A percentile compares a stretch with the other conserved stretches of the same genome.
phyloP scores from a whole-genome alignment of 176 grass and related monocot genomes.

The Hordeum vulgare region DNA sequence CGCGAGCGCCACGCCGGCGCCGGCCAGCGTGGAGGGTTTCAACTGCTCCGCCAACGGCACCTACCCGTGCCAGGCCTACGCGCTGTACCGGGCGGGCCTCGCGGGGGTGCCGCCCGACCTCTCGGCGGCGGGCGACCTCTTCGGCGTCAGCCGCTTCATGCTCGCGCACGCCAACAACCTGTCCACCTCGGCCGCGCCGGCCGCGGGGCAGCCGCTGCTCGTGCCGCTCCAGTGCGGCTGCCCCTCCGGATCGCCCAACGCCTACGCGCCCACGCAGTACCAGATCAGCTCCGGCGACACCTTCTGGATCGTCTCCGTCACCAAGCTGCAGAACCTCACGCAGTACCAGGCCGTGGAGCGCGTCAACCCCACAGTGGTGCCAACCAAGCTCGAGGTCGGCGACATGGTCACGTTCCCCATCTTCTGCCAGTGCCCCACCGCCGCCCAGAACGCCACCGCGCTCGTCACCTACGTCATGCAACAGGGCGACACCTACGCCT shows the following conservation, averaged over 20 bases:
- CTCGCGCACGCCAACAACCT: slow-evolving; percentile 81
- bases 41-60: slow-evolving; percentile 47
- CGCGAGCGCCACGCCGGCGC: neutral
- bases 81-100: slow-evolving; percentile 59
- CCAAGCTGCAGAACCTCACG: slow-evolving; percentile 78
- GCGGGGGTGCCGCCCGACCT: slow-evolving; percentile 24
- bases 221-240: slow-evolving; percentile 71
- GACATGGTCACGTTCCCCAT: slow-evolving; percentile 69
- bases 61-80: slow-evolving; percentile 86
- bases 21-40: slow-evolving; percentile 49
- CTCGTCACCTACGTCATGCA: slow-evolving; percentile 87
- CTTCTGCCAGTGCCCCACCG: slow-evolving; percentile 82
- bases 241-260: slow-evolving; percentile 29
- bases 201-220: slow-evolving; percentile 54
- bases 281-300: slow-evolving; percentile 61
- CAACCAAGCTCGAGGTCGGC: slow-evolving; percentile 46
- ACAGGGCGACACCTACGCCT: slow-evolving; percentile 69
- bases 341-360: slow-evolving; percentile 70
- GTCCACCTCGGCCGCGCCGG: slow-evolving; percentile 22
- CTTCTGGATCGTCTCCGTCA: slow-evolving; percentile 62
- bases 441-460: slow-evolving; percentile 22
- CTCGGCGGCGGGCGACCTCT: slow-evolving; percentile 59
- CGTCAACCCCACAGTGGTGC: slow-evolving; percentile 61
- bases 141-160: slow-evolving; percentile 61
- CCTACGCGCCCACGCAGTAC: slow-evolving; percentile 55